Percentiles rank a stretch among this genome's conserved stretches.
Evolutionary conservation across 495 filamentous ascomycete species (phyloP).

Genomic region (Jackrogersella minutella): DNA sequence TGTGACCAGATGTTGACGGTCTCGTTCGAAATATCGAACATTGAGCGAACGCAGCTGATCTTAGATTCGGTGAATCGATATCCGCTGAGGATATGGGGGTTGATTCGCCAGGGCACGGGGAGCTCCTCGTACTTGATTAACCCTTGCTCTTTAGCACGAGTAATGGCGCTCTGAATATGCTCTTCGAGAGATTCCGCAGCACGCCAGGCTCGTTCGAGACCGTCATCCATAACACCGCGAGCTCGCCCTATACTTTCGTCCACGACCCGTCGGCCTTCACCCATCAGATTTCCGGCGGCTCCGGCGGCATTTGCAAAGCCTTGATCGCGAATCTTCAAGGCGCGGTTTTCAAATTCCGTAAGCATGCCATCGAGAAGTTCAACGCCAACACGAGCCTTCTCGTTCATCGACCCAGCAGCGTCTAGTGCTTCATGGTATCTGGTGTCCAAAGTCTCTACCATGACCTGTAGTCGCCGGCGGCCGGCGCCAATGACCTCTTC

Average conservation of each 20-base stretch:
- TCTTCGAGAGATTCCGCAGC: slow-evolving; percentile 80
- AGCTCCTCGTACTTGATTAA: slow-evolving; percentile 89
- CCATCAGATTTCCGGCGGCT: slow-evolving; percentile 66
- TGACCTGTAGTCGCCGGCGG: slow-evolving; percentile 79
- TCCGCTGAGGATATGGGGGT: slow-evolving; percentile 88
- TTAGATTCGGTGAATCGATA: slow-evolving; percentile 95
- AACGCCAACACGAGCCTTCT: slow-evolving; percentile 88
- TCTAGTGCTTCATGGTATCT: slow-evolving; percentile 88
- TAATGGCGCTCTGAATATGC: slow-evolving; percentile 80
- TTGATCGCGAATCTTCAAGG: slow-evolving; percentile 67
- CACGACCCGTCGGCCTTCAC: slow-evolving; percentile 73
- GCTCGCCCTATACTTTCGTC: slow-evolving; percentile 79
- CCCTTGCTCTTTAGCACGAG: slow-evolving; percentile 79
- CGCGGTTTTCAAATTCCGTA: slow-evolving; percentile 81
- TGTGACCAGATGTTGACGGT: slow-evolving; percentile 99
- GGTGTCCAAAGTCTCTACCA: slow-evolving; percentile 93
- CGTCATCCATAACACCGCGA: slow-evolving; percentile 82
- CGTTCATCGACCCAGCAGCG: slow-evolving; percentile 85
- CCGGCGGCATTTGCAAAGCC: slow-evolving; percentile 70
- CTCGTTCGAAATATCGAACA: slow-evolving; percentile 88
- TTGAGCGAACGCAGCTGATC: slow-evolving; percentile 82
- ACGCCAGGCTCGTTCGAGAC: slow-evolving; percentile 77
- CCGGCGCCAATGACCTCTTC: slow-evolving; percentile 90
- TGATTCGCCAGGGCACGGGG: slow-evolving; percentile 91
- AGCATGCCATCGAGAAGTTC: slow-evolving; percentile 85